These are phyloP conservation scores for Rhodotorula mucilaginosa DNA, from an alignment of 1,284 basidiomycete species.

Conservation along the genomic window DNA sequence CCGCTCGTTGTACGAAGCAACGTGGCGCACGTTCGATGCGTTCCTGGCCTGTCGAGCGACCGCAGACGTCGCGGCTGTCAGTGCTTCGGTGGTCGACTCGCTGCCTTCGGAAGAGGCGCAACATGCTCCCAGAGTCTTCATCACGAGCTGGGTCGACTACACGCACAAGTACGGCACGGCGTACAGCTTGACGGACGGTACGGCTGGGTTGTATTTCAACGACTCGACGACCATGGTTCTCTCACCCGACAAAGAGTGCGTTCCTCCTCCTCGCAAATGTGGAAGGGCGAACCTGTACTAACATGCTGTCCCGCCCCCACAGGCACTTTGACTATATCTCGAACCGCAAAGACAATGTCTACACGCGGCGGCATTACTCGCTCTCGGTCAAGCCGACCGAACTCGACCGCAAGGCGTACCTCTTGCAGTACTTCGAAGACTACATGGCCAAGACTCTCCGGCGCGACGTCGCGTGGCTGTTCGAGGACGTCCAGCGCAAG, in stretches of 20 bases:
- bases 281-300: background rate
- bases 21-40: slow-evolving; percentile 29
- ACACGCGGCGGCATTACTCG: slow-evolving; percentile 48
- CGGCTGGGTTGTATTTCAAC: slow-evolving; percentile 92
- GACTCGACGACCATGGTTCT: slow-evolving; percentile 85
- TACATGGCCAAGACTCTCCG: slow-evolving; percentile 87
- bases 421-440: slow-evolving; percentile 85
- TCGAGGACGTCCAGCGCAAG: slow-evolving; percentile 63
- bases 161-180: slow-evolving; percentile 99
- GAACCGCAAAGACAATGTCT: slow-evolving; percentile 42
- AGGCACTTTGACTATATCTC: slow-evolving; percentile 81
- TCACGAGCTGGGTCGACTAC: slow-evolving; percentile 97
- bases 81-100: background rate
- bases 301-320: slow-evolving; percentile 1
- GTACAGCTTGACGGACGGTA: slow-evolving; percentile 90
- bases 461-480: slow-evolving; percentile 76
- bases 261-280: background rate
- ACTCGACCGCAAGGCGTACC: slow-evolving; percentile 79
- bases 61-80: background rate
- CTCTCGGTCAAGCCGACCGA: slow-evolving; percentile 51
- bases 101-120: slow-evolving; percentile 1
- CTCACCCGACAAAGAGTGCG: slow-evolving; percentile 76
- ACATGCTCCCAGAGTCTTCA: slow-evolving; percentile 67
- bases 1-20: slow-evolving; percentile 39
- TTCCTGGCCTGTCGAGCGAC: slow-evolving; percentile 10